Base-by-base conservation (phyloP, 176 grass and related monocot genomes). In the Phoenix roebelenii region DNA sequence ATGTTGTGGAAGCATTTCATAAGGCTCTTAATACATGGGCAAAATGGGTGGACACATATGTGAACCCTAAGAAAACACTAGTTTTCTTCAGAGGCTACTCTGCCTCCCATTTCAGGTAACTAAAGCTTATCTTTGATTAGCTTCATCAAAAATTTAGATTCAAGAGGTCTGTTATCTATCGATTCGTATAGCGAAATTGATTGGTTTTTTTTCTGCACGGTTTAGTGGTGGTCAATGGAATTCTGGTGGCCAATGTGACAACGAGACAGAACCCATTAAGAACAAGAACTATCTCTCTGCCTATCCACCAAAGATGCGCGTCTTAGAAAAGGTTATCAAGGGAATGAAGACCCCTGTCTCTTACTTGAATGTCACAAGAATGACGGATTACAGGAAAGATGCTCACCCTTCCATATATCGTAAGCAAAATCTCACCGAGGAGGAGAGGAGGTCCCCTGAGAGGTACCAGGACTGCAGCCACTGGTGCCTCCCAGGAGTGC, bases 381-480 rank as follows among this genome's bases (percentile, higher is more conserved):
- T 98, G 93, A 85, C 87, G 16, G 93, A 92, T 74, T 92, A 98
- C 79, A 76, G 93, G 64, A 98, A 98, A 76, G 93, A 98, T 58
- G 93, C 69, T 3, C 93, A 98, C 59, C 93, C 93, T 61, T 98
- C 93, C 12, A 51, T 92, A 48, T 92, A 83, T 18, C 72, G 82
- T 44, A 7, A 80, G 76, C 86, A 61, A 39, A 39, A 39, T 12
- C 35, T 39, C 12, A 2, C 35, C 9, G 35, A 39, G 0, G 70
- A 80, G 53, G 84, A 75, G 61, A 74, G 16, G 55, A 85, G 85
- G 61, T 71, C 72, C 2, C 73, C 80, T 12, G 75, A 74, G 52
- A 22, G 22, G 9, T 82, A 72, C 48, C 92, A 97, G 75, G 92
- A 97, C 71, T 97, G 92, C 71, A 97, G 92, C 70, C 87, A 97